Evolutionary conservation across 805 yeast species (phyloP).

Genomic region (Pichia cabralensis): DNA sequence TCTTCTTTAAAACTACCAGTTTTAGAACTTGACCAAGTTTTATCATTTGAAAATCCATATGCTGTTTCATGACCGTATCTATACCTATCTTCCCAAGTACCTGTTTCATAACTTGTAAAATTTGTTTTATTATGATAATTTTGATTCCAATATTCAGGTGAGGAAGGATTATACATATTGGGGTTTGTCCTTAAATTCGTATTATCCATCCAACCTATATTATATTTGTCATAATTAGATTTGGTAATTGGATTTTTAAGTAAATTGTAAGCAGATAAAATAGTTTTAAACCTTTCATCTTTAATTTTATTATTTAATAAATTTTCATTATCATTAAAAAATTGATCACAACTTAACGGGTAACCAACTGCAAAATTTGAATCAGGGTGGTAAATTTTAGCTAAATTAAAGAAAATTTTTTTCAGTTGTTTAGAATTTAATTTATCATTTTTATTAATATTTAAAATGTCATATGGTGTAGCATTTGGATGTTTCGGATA

Average conservation of each 20-base stretch:
- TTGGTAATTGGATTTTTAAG: conserved; percentile 36
- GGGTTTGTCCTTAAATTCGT: conserved; percentile 15
- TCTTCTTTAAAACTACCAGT: conserved; percentile 21
- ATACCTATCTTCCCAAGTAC: conserved; percentile 26
- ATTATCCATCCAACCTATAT: conserved; percentile 35
- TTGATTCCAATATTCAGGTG: conserved; percentile 10
- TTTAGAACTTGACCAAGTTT: conserved; percentile 18
- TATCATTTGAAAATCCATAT: conserved; percentile 20
- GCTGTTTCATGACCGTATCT: conserved; percentile 12
- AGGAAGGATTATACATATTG: conserved; percentile 13
- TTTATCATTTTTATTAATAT: conserved; percentile 24
- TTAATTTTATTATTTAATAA: conserved; percentile 16
- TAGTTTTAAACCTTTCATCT: conserved; percentile 41
- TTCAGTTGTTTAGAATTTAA: conserved; percentile 34
- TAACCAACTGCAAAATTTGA: conserved; percentile 18
- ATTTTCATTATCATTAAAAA: conserved; percentile 3
- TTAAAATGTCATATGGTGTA: conserved; percentile 63
- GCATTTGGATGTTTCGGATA: conserved; percentile 45
- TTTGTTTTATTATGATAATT: not conserved
- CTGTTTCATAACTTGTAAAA: conserved; percentile 13
- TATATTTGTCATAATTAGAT: conserved; percentile 35
- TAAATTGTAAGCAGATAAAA: conserved; percentile 51
- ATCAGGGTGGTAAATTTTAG: conserved; percentile 82
- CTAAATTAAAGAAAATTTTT: conserved; percentile 44
- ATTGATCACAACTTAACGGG: conserved; percentile 5